These are phyloP conservation scores for Fusarium odoratissimum DNA, from an alignment of 2,329 filamentous ascomycete genomes.

Conservation along the genomic window DNA sequence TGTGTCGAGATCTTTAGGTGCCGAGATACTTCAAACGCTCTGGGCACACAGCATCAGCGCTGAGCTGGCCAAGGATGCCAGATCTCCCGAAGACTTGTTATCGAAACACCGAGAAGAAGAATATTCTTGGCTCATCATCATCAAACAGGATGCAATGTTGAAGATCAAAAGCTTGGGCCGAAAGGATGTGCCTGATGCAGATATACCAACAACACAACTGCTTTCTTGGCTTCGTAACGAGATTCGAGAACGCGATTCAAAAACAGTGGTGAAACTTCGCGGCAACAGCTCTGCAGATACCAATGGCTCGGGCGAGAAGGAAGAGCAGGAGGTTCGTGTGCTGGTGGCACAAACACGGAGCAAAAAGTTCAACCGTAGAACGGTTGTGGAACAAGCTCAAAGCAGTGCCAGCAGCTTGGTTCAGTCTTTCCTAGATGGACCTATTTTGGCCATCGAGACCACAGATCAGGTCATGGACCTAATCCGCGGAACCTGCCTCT, in stretches of 20 bases:
- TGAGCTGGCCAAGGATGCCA: constrained; percentile 84
- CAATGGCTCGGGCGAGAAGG: constrained; percentile 44
- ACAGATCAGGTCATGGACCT: constrained; percentile 84
- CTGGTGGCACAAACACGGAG: constrained; percentile 83
- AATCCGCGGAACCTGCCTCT: constrained; percentile 78
- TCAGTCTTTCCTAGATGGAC: constrained; percentile 78
- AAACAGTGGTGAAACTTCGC: constrained; percentile 61
- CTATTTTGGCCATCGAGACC: constrained; percentile 88
- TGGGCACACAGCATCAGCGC: constrained; percentile 89
- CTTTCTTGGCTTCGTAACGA: constrained; percentile 84
- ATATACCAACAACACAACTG: constrained; percentile 79
- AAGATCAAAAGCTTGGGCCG: constrained; percentile 83
- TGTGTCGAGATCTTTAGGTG: constrained; percentile 78
- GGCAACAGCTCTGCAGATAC: constrained; percentile 48
- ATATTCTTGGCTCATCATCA: constrained; percentile 88
- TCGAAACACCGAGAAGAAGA: constrained; percentile 80
- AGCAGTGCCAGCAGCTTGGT: constrained; percentile 70
- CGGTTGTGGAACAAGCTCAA: constrained; percentile 85
- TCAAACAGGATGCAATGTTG: constrained; percentile 80
- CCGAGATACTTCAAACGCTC: constrained; percentile 81
- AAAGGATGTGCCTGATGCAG: constrained; percentile 79
- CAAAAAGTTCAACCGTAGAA: constrained; percentile 91
- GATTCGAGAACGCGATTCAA: constrained; percentile 80
- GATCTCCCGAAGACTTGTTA: constrained; percentile 82
- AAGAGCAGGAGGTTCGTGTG: constrained; percentile 82